These are phyloP conservation scores for Collybia sordida DNA, from an alignment of 768 basidiomycete species.

Conservation along the genomic window DNA sequence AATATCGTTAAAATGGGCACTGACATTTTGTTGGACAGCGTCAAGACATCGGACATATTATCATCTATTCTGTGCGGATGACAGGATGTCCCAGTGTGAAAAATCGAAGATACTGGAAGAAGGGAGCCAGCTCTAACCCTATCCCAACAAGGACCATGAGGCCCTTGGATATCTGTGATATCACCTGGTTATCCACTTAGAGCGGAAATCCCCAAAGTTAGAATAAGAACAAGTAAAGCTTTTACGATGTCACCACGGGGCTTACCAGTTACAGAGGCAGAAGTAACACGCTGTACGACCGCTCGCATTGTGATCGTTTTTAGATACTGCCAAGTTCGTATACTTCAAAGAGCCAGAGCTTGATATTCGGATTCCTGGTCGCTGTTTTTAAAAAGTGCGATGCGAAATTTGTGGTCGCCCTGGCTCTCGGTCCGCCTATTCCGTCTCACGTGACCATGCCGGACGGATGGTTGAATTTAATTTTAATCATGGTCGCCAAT, in stretches of 20 bases:
- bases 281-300: constrained; percentile 79
- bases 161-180: constrained; percentile 82
- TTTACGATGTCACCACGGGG: background rate
- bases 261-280: constrained; percentile 82
- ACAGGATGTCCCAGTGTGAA: constrained; percentile 3
- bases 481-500: background rate
- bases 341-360: background rate
- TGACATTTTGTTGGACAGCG: constrained; percentile 83
- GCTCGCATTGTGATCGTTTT: constrained; percentile 62
- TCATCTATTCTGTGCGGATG: constrained; percentile 62
- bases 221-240: background rate
- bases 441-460: background rate
- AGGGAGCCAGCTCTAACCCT: constrained; percentile 61
- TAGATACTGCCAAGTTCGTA: background rate
- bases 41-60: constrained; percentile 67
- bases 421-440: background rate
- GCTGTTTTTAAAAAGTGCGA: background rate
- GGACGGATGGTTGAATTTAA: background rate
- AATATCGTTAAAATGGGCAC: constrained; percentile 11
- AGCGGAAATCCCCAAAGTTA: background rate
- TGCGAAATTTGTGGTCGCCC: background rate
- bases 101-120: background rate
- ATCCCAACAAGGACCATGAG: constrained; percentile 92
- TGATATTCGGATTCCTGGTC: background rate
- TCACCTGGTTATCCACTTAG: constrained; percentile 73